phyloP scores from a whole-genome alignment of 495 filamentous ascomycete species.

The Lasiosphaeris hirsuta region DNA sequence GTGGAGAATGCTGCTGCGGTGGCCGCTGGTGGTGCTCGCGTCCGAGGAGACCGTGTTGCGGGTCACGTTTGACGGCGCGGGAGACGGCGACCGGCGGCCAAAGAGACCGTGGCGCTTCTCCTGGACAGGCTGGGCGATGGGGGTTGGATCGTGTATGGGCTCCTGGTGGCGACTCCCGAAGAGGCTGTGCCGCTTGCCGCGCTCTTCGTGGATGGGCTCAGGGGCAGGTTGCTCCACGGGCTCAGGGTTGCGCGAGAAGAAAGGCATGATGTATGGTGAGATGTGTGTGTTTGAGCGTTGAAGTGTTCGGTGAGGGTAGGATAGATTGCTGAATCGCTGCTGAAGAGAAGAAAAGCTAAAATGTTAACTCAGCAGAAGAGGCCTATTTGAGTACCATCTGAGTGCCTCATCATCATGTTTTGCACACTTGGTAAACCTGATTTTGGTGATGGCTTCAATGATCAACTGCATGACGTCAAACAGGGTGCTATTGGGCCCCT shows the following conservation, averaged over 20 bases:
- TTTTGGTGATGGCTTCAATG: conserved; percentile 15
- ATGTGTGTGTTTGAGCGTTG: neutral
- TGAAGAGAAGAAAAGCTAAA: neutral
- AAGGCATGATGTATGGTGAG: conserved; percentile 38
- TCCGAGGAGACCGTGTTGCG: conserved; percentile 21
- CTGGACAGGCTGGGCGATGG: conserved; percentile 20
- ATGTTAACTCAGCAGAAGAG: neutral
- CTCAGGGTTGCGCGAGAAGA: conserved; percentile 45
- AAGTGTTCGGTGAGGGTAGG: neutral
- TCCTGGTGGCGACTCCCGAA: conserved; percentile 35
- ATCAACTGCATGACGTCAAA: conserved; percentile 35
- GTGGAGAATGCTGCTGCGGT: conserved; percentile 31
- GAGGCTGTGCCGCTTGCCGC: conserved; percentile 37
- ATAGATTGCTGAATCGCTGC: conserved; percentile 3
- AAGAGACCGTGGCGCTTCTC: conserved; percentile 43
- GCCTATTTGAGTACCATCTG: conserved; percentile 20
- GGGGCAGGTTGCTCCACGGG: conserved; percentile 35
- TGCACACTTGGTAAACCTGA: conserved; percentile 21
- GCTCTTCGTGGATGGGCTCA: conserved; percentile 22
- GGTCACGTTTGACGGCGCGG: conserved; percentile 30
- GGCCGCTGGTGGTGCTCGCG: conserved; percentile 20
- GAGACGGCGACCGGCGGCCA: conserved; percentile 45
- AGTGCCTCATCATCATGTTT: neutral
- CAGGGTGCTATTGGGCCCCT: conserved; percentile 17
- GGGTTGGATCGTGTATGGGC: conserved; percentile 17